Evolutionary conservation across 1,284 basidiomycete genomes (phyloP).

Genomic region (Melampsora americana): DNA sequence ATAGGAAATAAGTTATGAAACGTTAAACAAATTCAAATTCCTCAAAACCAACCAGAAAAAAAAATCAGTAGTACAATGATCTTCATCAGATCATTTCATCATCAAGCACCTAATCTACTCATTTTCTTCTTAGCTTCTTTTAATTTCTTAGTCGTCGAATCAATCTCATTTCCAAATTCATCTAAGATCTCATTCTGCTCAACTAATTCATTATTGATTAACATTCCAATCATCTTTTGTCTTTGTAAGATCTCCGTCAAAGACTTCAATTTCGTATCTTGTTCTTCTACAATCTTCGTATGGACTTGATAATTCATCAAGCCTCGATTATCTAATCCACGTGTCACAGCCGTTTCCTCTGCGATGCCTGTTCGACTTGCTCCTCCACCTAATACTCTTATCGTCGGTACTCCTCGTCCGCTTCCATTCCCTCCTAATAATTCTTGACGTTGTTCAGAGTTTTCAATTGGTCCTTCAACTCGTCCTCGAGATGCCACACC

Average conservation of each 20-base stretch:
- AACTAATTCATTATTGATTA: constrained; percentile 77
- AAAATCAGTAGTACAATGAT: too few species aligned
- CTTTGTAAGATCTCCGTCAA: constrained; percentile 72
- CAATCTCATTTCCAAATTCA: constrained; percentile 70
- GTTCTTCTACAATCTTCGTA: constrained; percentile 71
- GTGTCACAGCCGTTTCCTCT: constrained; percentile 77
- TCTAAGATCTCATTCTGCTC: constrained; percentile 84
- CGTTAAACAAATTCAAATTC: too few species aligned
- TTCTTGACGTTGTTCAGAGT: constrained; percentile 15
- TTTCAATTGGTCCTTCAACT: constrained; percentile 2
- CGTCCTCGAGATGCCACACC: constrained; percentile 22
- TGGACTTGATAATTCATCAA: constrained; percentile 68
- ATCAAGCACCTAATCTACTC: constrained; percentile 52
- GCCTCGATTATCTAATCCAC: constrained; percentile 78
- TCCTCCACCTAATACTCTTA: constrained; percentile 23
- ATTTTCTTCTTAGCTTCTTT: constrained; percentile 74
- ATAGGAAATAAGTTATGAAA: too few species aligned
- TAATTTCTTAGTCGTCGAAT: constrained; percentile 70
- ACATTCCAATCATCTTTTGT: constrained; percentile 79
- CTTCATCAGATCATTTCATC: not conserved
- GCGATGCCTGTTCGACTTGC: constrained; percentile 57
- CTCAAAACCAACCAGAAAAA: too few species aligned
- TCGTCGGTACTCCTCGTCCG: constrained; percentile 12
- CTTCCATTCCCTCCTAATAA: constrained; percentile 14
- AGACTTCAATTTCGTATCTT: constrained; percentile 75